Evolutionary conservation across 1,284 basidiomycete genomes (phyloP).

Genomic region (Cystobasidiaceae sp.): DNA sequence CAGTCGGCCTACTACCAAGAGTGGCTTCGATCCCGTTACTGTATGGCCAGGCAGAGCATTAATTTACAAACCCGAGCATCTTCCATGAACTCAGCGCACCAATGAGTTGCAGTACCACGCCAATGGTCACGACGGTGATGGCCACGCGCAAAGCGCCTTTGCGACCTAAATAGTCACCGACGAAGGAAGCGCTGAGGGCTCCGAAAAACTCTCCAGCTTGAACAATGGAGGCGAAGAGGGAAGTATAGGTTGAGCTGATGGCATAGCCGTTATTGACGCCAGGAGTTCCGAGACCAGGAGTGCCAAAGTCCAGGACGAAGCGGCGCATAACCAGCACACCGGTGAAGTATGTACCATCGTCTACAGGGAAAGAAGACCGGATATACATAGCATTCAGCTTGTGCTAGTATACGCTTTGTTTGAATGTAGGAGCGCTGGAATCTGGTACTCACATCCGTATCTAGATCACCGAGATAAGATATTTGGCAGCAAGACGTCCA

Average conservation of each 20-base stretch:
- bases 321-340: conserved; percentile 47
- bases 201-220: conserved; percentile 51
- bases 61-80: no score
- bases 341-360: conserved; percentile 48
- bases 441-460: not conserved
- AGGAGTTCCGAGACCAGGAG: conserved; percentile 35
- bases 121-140: conserved; percentile 46
- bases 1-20: conserved; percentile 49
- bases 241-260: conserved; percentile 41
- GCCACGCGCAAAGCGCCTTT: conserved; percentile 48
- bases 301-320: conserved; percentile 34
- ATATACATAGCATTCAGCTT: no score
- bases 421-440: no score
- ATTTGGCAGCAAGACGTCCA: no score
- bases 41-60: no score
- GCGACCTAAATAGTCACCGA: conserved; percentile 49
- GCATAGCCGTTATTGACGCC: conserved; percentile 35
- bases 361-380: not conserved
- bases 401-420: no score
- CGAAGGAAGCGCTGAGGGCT: conserved; percentile 47
- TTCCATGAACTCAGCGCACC: conserved; percentile 19
- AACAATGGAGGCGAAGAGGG: conserved; percentile 48
- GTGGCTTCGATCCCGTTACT: conserved; percentile 40
- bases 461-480: not conserved
- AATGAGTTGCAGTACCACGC: conserved; percentile 48